A percentile compares a stretch with the other conserved stretches of the same genome.
Evolutionary conservation across 306 rosid genomes (phyloP).

Genomic region (Quercus aquifolioides): DNA sequence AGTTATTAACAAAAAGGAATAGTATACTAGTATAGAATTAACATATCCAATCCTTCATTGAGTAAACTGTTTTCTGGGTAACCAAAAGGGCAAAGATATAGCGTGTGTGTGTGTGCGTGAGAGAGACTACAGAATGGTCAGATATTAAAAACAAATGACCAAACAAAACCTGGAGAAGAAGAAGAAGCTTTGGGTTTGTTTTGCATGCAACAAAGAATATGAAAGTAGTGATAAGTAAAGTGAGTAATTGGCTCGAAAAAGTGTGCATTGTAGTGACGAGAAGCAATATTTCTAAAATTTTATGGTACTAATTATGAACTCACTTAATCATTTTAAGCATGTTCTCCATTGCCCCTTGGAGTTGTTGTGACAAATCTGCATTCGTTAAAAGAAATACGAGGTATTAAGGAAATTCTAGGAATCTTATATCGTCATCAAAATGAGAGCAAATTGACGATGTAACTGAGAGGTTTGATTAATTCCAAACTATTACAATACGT

Average conservation of each 20-base stretch:
- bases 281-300: not conserved
- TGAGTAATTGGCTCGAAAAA: not conserved
- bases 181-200: not conserved
- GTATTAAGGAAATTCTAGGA: not conserved
- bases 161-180: too few species aligned
- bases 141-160: not conserved
- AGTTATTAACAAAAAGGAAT: not conserved
- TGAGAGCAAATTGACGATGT: not conserved
- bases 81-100: not conserved
- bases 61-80: not conserved
- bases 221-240: too few species aligned
- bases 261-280: not conserved
- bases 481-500: not conserved
- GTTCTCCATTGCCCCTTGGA: conserved; percentile 66
- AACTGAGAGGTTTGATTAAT: not conserved
- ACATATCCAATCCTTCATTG: not conserved
- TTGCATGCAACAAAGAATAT: not conserved
- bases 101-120: not conserved
- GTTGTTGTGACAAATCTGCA: conserved; percentile 61
- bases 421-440: not conserved
- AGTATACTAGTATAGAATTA: not conserved
- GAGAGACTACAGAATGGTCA: not conserved
- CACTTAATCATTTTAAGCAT: conserved; percentile 72
- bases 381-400: conserved; percentile 4
- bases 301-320: conserved; percentile 12